Base-by-base conservation (phyloP, 1,284 basidiomycete species). In the Trametes sp. region DNA sequence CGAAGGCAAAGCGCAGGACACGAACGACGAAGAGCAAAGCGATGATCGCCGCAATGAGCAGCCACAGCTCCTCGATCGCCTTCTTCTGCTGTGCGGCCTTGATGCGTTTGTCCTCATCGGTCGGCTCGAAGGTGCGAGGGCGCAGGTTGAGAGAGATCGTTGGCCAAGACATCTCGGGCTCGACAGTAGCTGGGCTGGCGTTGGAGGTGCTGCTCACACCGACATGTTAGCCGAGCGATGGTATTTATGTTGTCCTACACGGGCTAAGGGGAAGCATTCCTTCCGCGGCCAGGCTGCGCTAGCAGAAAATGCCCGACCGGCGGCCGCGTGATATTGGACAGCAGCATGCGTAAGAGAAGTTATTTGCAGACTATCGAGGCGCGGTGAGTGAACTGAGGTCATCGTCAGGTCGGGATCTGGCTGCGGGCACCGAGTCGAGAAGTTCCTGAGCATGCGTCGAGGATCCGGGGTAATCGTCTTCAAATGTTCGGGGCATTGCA, bases 11-110 rank as follows among this genome's bases (percentile, higher is more conserved):
- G 23, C 73, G 72, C 28, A 73, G 24, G 29, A 75, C 36, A 26
- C 78, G 76, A 49, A 81, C 62, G 60, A 76, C 41, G 19, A 80
- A 72, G 23, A 83, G 73, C 59, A 80, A 69, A 9, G 71, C 78
- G 26, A 83, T 65, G 59, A 82, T 74, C 56, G 76, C 72, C 11
- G 76, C 74, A 38, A 83, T 71, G 67, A 82, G 71, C 45, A 74
- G 61, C 77, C 77, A 78, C 23, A 78, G 64, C 53, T 77, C 69
- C 59, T 68, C 68, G 59, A 77, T 71, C 54, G 73, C 75, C 54
- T 68, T 63, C 54, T 61, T 64, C 61, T 76, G 73, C 63, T 74
- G 70, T 21, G 54, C 26, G 16, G 64, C 72, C 63, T 75, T 77
- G 33, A 75, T 48, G 7, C 50, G 56, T 31, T 66, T 68, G 63